Evolutionary conservation across 441 rosid species (phyloP).

Genomic region (Brassica hybrid): DNA sequence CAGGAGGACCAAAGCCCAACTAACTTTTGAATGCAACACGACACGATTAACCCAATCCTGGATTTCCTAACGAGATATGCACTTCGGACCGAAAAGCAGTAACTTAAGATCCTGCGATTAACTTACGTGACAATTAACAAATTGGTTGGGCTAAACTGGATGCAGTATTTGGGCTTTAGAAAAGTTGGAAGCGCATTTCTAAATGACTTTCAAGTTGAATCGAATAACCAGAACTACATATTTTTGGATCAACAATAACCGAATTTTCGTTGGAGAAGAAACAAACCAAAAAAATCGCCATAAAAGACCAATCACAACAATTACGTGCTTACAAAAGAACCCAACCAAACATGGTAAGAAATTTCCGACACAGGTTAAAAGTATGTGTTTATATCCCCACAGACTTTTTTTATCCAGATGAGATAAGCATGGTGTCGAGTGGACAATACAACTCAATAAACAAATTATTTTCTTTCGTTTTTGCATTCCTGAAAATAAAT

Average conservation of each 20-base stretch:
- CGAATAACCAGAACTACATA: not conserved
- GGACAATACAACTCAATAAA: not conserved
- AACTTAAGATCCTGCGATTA: too few relatives aligned
- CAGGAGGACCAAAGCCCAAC: too few relatives aligned
- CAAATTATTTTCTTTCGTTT: not conserved
- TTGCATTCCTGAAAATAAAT: not conserved
- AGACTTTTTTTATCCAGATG: not conserved
- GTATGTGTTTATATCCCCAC: too few relatives aligned
- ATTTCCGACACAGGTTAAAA: not conserved
- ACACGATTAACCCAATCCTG: too few relatives aligned
- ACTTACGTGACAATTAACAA: not conserved
- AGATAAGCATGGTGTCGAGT: not conserved
- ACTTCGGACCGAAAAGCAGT: too few relatives aligned
- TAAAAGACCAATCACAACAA: not conserved
- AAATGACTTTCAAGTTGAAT: not conserved
- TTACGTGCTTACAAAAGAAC: not conserved
- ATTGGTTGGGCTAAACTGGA: not conserved
- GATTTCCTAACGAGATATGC: too few relatives aligned
- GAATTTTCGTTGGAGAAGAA: not conserved
- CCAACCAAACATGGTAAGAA: not conserved
- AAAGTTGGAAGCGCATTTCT: constrained; percentile 6
- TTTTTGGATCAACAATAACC: not conserved
- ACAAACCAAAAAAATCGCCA: not conserved
- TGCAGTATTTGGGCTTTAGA: not conserved
- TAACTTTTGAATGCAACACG: too few relatives aligned